Base-by-base conservation (phyloP, 306 rosid genomes). In the Casuarina glauca region DNA sequence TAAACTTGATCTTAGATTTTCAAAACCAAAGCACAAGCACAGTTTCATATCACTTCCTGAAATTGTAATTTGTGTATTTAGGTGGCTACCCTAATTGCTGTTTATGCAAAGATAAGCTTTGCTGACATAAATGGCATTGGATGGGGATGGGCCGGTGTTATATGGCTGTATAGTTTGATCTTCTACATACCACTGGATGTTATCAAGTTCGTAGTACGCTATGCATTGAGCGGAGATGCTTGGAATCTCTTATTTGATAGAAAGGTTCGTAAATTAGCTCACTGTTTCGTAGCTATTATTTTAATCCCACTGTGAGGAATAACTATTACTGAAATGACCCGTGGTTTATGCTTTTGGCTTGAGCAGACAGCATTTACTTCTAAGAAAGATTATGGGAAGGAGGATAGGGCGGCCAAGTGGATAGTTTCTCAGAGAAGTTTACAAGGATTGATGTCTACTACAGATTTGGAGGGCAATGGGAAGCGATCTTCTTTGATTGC, bases 111-210 rank as follows among this genome's bases (percentile, higher is more conserved):
- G 32, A 89, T 90, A 66, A 89, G 92, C 85, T 93, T 93, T 86
- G 96, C 96, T 43, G 43, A 80, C 45, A 90, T 93, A 41, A 81
- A 45, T 3, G 96, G 97, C 66, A 90, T 93, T 79, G 97, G 96
- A 89, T 93, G 97, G 97, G 81, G 86, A 83, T 93, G 97, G 97
- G 93, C 96, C 52, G 97, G 96, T 55, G 74, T 93, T 45, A 90
- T 93, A 84, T 93, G 97, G 97, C 39, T 93, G 69, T 93, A 89
- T 69, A 93, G 96, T 72, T 73, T 93, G 78, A 60, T 90, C 70
- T 90, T 93, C 90, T 93, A 93, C 76, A 57, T 90, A 48, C 97
- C 97, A 0, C 78, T 93, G 84, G 96, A 93, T 80, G 78, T 93
- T 49, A 90, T 93, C 77, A 93, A 93, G 86, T 93, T 93, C 84